phyloP scores from a whole-genome alignment of 495 filamentous ascomycete genomes.

The Copromyces sp. region DNA sequence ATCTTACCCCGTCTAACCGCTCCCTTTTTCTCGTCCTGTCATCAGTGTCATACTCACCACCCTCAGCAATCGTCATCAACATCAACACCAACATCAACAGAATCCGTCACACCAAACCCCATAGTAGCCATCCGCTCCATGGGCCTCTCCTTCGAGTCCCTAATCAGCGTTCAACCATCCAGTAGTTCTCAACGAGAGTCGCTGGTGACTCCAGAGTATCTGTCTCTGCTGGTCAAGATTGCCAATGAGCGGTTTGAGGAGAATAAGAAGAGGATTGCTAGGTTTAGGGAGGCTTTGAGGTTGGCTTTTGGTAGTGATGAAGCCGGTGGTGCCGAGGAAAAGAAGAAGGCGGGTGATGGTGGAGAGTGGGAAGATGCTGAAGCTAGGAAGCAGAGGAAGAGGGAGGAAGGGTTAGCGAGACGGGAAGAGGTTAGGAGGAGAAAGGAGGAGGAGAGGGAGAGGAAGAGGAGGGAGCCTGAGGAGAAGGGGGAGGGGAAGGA shows the following conservation, averaged over 20 bases:
- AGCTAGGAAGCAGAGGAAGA: slow-evolving; percentile 47
- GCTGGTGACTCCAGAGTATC: slow-evolving; percentile 46
- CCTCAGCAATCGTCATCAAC: slow-evolving; percentile 4
- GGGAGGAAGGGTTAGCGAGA: slow-evolving; percentile 47
- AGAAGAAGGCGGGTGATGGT: slow-evolving; percentile 5
- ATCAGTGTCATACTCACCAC: slow-evolving; percentile 13
- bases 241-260: slow-evolving; percentile 68
- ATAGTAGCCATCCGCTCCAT: slow-evolving; percentile 77
- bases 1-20: slow-evolving; percentile 6
- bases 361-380: slow-evolving; percentile 50
- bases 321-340: background rate
- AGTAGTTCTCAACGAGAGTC: slow-evolving; percentile 22
- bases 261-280: slow-evolving; percentile 58
- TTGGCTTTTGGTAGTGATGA: slow-evolving; percentile 13
- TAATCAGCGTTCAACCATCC: slow-evolving; percentile 51
- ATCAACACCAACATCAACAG: slow-evolving; percentile 18
- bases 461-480: background rate
- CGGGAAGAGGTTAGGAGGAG: slow-evolving; percentile 24
- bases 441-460: slow-evolving; percentile 2
- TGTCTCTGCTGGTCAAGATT: slow-evolving; percentile 53
- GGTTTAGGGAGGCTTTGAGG: slow-evolving; percentile 41
- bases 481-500: slow-evolving; percentile 5
- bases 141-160: slow-evolving; percentile 66
- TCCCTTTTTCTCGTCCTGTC: background rate
- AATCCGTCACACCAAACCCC: slow-evolving; percentile 38